Percentiles rank a stretch among this genome's conserved stretches.
phyloP scores from a whole-genome alignment of 2,329 filamentous ascomycete genomes.

The Lecanicillium sp. region DNA sequence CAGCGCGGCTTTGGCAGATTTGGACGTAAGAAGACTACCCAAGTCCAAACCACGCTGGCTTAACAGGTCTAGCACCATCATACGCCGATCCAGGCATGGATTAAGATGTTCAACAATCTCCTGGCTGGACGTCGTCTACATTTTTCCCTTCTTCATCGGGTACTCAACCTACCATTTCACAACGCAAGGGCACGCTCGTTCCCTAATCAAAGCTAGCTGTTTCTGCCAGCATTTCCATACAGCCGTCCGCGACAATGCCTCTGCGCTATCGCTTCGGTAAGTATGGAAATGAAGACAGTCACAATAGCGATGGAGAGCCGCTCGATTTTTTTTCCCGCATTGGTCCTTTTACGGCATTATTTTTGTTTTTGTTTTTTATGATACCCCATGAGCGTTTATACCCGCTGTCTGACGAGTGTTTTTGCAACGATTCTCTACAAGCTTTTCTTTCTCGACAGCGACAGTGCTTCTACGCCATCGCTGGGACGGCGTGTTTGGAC shows the following conservation, averaged over 20 bases:
- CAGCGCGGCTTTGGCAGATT: slow-evolving; percentile 49
- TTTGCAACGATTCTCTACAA: slow-evolving; percentile 8
- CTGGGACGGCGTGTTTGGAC: slow-evolving; percentile 45
- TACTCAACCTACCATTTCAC: slow-evolving; percentile 29
- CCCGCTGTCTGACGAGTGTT: slow-evolving; percentile 33
- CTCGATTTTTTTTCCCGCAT: slow-evolving; percentile 8
- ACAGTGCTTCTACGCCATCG: slow-evolving; percentile 49
- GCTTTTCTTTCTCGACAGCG: slow-evolving; percentile 35
- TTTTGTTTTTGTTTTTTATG: slow-evolving; percentile 22
- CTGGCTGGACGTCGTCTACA: slow-evolving; percentile 4
- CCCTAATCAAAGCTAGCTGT: neutral
- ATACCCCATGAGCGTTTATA: slow-evolving; percentile 38
- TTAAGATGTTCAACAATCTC: slow-evolving; percentile 22
- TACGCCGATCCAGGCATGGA: no score
- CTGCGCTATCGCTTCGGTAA: slow-evolving; percentile 36
- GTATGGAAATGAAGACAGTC: neutral
- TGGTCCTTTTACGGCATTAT: slow-evolving; percentile 14
- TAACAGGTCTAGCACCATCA: no score
- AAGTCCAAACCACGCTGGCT: slow-evolving; percentile 13
- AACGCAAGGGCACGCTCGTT: no score
- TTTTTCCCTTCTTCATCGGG: slow-evolving; percentile 12
- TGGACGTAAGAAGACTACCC: slow-evolving; percentile 22
- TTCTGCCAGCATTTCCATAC: slow-evolving; percentile 25
- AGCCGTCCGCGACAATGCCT: slow-evolving; percentile 39
- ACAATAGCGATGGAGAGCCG: neutral